These are phyloP conservation scores for Chlorociboria aeruginascens DNA, from an alignment of 495 filamentous ascomycete species.

Conservation along the genomic window DNA sequence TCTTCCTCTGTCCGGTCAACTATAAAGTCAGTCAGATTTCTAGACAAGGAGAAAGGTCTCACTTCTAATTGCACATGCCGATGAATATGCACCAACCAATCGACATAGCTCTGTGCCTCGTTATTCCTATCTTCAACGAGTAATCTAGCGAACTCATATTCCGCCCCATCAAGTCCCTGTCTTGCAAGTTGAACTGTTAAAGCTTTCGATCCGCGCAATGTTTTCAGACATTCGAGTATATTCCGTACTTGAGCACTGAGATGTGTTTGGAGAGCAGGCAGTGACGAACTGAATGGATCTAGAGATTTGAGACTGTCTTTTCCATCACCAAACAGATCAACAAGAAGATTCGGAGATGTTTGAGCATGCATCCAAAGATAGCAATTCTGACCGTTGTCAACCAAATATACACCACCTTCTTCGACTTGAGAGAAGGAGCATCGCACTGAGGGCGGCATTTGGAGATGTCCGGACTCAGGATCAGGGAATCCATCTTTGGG, in stretches of 20 bases:
- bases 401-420: constrained; percentile 89
- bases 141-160: constrained; percentile 89
- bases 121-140: constrained; percentile 94
- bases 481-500: constrained; percentile 82
- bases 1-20: constrained; percentile 66
- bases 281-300: constrained; percentile 66
- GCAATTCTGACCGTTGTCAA: constrained; percentile 91
- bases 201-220: constrained; percentile 73
- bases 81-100: constrained; percentile 96
- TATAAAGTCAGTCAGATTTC: constrained; percentile 18
- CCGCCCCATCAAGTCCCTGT: constrained; percentile 87
- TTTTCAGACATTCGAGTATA: constrained; percentile 74
- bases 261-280: constrained; percentile 76
- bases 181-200: constrained; percentile 82
- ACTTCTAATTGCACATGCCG: constrained; percentile 84
- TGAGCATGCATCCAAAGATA: constrained; percentile 84
- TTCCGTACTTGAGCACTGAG: constrained; percentile 93
- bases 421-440: constrained; percentile 85
- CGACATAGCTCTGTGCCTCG: constrained; percentile 93
- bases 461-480: constrained; percentile 59
- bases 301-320: constrained; percentile 59
- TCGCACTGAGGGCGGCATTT: constrained; percentile 64
- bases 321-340: constrained; percentile 80
- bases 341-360: constrained; percentile 65
- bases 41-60: constrained; percentile 20